Evolutionary conservation across 2,329 filamentous ascomycete genomes (phyloP).

Genomic region (Chaetomium strumarium): DNA sequence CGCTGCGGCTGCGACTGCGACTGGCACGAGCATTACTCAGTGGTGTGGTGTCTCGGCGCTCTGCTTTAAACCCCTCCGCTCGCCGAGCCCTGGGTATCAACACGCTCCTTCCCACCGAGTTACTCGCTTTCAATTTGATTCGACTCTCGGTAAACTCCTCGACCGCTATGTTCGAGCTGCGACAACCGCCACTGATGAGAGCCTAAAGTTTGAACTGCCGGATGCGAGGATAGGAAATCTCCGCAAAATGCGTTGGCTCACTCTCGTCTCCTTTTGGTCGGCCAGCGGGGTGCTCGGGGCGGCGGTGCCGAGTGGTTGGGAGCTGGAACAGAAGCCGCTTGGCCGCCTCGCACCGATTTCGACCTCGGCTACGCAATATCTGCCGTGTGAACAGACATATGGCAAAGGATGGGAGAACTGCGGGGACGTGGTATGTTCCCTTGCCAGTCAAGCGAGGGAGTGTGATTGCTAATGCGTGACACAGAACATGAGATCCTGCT

Average conservation of each 20-base stretch:
- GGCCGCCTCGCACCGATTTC: neutral
- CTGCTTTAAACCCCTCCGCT: neutral
- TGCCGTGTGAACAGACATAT: slow-evolving; percentile 33
- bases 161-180: neutral
- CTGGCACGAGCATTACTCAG: neutral
- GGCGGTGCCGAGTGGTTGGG: neutral
- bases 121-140: neutral
- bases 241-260: neutral
- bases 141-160: neutral
- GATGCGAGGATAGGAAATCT: neutral
- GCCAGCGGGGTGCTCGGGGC: neutral
- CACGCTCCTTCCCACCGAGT: neutral
- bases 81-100: neutral
- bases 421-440: slow-evolving; percentile 22
- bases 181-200: neutral
- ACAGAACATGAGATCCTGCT: slow-evolving; percentile 30
- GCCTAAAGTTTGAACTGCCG: neutral
- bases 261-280: neutral
- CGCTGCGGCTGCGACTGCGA: no score
- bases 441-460: neutral
- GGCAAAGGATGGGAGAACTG: slow-evolving; percentile 30
- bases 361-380: slow-evolving; percentile 21
- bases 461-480: neutral
- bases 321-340: neutral
- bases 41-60: neutral